A percentile compares a stretch with the other conserved stretches of the same genome.
phyloP scores from a whole-genome alignment of 129 eudicot species.

The Flaveria sonorensis region DNA sequence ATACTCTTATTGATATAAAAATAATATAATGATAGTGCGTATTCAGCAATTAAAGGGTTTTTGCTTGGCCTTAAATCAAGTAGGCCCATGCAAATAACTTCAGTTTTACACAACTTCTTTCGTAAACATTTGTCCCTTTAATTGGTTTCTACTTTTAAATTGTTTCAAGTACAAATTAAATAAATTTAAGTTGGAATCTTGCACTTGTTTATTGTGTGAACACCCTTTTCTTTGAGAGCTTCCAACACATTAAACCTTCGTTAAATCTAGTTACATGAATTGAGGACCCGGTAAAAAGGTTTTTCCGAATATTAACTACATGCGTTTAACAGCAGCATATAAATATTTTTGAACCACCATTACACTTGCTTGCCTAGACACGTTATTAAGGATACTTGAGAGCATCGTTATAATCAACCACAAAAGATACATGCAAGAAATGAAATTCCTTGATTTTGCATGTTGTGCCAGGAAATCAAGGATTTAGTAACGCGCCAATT shows the following conservation, averaged over 20 bases:
- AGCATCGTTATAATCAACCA: too few species aligned
- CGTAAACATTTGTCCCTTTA: slow-evolving; percentile 5
- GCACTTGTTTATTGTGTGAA: neutral
- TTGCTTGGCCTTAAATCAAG: slow-evolving; percentile 33
- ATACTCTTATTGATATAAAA: slow-evolving; percentile 7
- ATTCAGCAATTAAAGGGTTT: slow-evolving; percentile 37
- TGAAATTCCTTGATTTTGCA: neutral
- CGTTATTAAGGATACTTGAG: too few species aligned
- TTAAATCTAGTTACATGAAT: too few species aligned
- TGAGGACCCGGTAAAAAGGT: too few species aligned
- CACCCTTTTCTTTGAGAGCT: neutral
- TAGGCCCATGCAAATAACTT: slow-evolving; percentile 25
- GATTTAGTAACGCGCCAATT: neutral
- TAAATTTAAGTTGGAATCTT: slow-evolving; percentile 18
- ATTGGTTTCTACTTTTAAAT: too few species aligned
- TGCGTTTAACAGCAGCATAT: too few species aligned
- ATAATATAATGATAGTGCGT: neutral
- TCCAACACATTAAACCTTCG: too few species aligned
- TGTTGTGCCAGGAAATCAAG: neutral
- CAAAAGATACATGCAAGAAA: neutral
- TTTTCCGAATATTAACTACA: too few species aligned
- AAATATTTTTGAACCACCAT: too few species aligned
- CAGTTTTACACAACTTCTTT: slow-evolving; percentile 17
- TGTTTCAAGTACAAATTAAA: neutral
- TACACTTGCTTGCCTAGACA: too few species aligned